Evolutionary conservation across 768 basidiomycete genomes (phyloP), one percentile per base, ranked within the genome.

Genomic region (Suillus decipiens): DNA sequence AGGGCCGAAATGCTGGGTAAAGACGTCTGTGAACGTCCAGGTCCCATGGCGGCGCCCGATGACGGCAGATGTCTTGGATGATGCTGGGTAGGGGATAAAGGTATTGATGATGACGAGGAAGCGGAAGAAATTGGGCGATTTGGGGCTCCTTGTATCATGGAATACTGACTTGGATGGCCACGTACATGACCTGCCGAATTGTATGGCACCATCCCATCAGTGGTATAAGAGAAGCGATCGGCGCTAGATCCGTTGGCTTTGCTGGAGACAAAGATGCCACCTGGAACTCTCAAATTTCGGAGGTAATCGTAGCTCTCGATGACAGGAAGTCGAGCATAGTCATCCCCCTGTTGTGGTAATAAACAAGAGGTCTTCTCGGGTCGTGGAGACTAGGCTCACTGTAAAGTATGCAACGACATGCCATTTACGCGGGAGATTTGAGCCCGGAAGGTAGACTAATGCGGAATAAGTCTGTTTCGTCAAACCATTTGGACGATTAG

Each of bases 381-480:
- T 33, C 61, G 37, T 43, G 48, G 50, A 43, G 63, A 50, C 55
- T 54, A 24, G 59, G 69, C 83, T 71, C 71, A 91, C 89, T 75
- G 86, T 85, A 75, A 92, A 92, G 78, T 92, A 92, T 53, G 90
- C 89, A 62, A 91, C 90, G 57, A 92, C 83, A 76, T 93, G 90
- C 90, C 90, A 93, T 81, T 91, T 91, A 48, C 85, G 82, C 34
- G 82, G 81, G 59, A 82, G 81, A 61, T 77, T 78, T 43, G 81
- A 77, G 56, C 84, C 86, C 43, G 86, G 87, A 63, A 87, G 78
- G 70, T 87, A 81, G 51, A 91, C 89, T 43, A 86, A 84, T 34
- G 90, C 90, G 9, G 90, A 92, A 70, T 92, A 92, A 0, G 91
- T 93, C 72, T 93, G 91, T 77, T 93, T 93, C 48, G 90, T 93